phyloP scores from a whole-genome alignment of 2,329 filamentous ascomycete species.

The Plenodomus biglobosus region DNA sequence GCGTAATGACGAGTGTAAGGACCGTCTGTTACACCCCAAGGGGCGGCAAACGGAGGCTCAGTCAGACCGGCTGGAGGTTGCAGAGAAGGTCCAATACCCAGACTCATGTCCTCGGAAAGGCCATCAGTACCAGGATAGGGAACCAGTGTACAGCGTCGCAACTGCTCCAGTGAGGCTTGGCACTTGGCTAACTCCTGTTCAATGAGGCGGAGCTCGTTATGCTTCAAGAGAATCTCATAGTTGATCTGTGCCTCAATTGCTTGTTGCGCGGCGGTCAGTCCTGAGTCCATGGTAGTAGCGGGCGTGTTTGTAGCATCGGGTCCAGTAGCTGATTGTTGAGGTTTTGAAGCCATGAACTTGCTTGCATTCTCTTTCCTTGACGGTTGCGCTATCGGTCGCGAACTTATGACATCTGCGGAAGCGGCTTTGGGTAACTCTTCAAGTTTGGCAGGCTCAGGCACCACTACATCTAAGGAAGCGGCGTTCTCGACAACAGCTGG shows the following conservation, averaged over 20 bases:
- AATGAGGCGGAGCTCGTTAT: conserved; percentile 89
- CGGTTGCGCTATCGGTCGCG: conserved; percentile 33
- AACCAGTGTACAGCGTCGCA: conserved; percentile 88
- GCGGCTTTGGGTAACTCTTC: conserved; percentile 20
- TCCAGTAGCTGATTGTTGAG: conserved; percentile 26
- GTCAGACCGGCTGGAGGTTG: conserved; percentile 62
- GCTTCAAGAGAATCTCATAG: conserved; percentile 89
- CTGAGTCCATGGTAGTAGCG: conserved; percentile 30
- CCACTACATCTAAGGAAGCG: conserved; percentile 20
- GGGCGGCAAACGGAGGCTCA: conserved; percentile 75
- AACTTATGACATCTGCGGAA: conserved; percentile 25
- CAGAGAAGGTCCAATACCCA: conserved; percentile 72
- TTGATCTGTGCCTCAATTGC: conserved; percentile 84
- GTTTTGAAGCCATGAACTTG: conserved; percentile 32
- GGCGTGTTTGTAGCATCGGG: conserved; percentile 25
- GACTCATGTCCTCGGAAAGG: conserved; percentile 68
- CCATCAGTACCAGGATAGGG: conserved; percentile 77
- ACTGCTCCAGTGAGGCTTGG: conserved; percentile 87
- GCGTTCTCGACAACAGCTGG: conserved; percentile 15
- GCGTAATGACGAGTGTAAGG: conserved; percentile 94
- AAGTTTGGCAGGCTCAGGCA: conserved; percentile 17
- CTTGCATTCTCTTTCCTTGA: conserved; percentile 32
- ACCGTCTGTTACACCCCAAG: conserved; percentile 88
- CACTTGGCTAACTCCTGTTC: conserved; percentile 97
- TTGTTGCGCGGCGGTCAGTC: conserved; percentile 61